Conservation (phyloP, 1,284 basidiomycete species). For the Irpex rosettiformis region DNA sequence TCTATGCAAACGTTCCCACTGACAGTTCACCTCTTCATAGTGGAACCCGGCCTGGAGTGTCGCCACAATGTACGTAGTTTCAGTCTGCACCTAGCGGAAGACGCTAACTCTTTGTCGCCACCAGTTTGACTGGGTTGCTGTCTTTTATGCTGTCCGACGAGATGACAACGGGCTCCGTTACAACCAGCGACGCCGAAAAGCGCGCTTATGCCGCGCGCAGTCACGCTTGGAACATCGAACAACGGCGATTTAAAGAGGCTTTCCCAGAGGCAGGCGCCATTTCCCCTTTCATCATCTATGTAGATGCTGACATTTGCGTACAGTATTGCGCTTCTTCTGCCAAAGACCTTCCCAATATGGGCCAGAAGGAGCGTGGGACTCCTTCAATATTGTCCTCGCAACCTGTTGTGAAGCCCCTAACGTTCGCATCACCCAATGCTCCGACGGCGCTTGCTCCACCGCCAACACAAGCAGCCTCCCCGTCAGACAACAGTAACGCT, state of each 20-base stretch:
- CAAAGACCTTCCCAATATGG: constrained; percentile 87
- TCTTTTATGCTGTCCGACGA: constrained; percentile 97
- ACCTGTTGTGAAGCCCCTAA: neutral
- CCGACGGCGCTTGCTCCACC: constrained; percentile 1
- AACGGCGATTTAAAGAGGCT: constrained; percentile 79
- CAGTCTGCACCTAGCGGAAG: constrained; percentile 5
- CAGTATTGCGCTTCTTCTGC: constrained; percentile 68
- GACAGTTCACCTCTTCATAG: constrained; percentile 32
- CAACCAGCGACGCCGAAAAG: constrained; percentile 79
- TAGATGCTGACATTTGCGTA: constrained; percentile 9
- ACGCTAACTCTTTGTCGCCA: constrained; percentile 16
- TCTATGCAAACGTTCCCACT: neutral
- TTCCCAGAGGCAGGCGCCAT: constrained; percentile 72
- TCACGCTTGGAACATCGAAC: constrained; percentile 81
- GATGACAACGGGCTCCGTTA: constrained; percentile 92
- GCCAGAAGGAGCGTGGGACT: constrained; percentile 60
- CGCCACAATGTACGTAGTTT: constrained; percentile 73
- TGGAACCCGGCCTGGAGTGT: constrained; percentile 96
- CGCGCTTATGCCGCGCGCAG: constrained; percentile 73
- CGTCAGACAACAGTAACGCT: constrained; percentile 11
- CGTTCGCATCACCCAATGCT: neutral
- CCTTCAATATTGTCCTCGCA: constrained; percentile 10
- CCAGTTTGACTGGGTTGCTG: constrained; percentile 87
- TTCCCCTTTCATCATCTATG: neutral
- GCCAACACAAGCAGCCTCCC: neutral